Evolutionary conservation across 139 green algal genomes (phyloP).

Genomic region (Parachlorella kessleri): DNA sequence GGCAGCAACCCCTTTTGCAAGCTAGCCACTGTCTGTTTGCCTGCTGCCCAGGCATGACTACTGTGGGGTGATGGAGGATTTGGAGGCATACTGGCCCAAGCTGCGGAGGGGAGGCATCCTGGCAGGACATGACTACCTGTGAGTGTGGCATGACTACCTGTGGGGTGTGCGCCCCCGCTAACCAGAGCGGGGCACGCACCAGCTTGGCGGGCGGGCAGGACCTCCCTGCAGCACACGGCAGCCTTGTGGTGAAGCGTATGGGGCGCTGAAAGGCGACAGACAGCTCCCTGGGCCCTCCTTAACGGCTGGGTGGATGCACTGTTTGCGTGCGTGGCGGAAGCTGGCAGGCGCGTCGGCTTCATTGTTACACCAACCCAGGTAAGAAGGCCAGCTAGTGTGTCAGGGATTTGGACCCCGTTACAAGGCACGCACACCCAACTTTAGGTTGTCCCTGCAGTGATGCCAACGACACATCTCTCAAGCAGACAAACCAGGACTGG

Average conservation of each 20-base stretch:
- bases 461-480: neutral
- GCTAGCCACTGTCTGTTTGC: neutral
- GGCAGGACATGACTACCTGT: constrained; percentile 42
- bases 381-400: neutral
- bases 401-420: neutral
- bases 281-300: neutral
- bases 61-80: constrained; percentile 39
- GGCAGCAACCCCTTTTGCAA: no score
- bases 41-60: constrained; percentile 42
- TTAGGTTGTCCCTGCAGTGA: neutral
- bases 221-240: no score
- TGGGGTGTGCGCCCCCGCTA: neutral
- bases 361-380: neutral
- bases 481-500: no score
- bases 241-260: no score
- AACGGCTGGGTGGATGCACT: neutral
- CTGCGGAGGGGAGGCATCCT: constrained; percentile 43
- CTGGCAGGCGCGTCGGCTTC: neutral
- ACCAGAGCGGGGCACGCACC: no score
- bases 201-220: no score
- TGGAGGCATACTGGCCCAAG: constrained; percentile 48
- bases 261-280: no score
- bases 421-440: no score
- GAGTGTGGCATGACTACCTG: neutral
- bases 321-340: neutral